Evolutionary conservation across 1,284 basidiomycete species (phyloP).

Genomic region (Sanghuangporus baumii): DNA sequence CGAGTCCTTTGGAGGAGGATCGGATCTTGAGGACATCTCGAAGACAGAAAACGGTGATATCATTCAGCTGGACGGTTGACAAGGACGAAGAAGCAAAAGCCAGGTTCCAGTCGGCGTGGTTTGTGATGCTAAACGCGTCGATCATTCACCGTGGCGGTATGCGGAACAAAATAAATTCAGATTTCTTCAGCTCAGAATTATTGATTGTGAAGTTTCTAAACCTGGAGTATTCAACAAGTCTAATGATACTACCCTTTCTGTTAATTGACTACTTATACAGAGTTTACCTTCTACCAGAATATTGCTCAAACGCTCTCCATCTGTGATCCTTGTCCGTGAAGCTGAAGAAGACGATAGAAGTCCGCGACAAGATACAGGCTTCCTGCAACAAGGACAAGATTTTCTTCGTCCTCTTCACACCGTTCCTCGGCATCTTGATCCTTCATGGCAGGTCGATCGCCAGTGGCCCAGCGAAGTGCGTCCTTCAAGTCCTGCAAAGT

Average conservation of each 20-base stretch:
- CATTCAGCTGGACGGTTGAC: not conserved
- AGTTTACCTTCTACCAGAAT: too few relatives aligned
- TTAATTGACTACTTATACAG: too few relatives aligned
- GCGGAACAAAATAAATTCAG: not conserved
- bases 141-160: not conserved
- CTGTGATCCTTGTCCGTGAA: not conserved
- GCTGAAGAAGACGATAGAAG: constrained; percentile 9
- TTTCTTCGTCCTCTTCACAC: not conserved
- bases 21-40: not conserved
- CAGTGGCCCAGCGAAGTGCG: constrained; percentile 3
- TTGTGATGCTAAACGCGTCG: not conserved
- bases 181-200: not conserved
- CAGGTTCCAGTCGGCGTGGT: not conserved
- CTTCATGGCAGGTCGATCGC: not conserved
- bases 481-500: not conserved
- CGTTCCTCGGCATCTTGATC: not conserved
- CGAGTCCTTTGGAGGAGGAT: constrained; percentile 12
- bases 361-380: constrained; percentile 19
- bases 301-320: not conserved
- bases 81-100: not conserved
- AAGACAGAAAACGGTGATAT: not conserved
- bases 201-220: too few relatives aligned
- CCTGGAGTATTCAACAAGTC: too few relatives aligned
- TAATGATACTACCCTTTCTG: too few relatives aligned
- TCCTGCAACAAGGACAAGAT: constrained; percentile 16